Evolutionary conservation across 1,284 basidiomycete species (phyloP).

Genomic region (Ceratobasidium sp.): DNA sequence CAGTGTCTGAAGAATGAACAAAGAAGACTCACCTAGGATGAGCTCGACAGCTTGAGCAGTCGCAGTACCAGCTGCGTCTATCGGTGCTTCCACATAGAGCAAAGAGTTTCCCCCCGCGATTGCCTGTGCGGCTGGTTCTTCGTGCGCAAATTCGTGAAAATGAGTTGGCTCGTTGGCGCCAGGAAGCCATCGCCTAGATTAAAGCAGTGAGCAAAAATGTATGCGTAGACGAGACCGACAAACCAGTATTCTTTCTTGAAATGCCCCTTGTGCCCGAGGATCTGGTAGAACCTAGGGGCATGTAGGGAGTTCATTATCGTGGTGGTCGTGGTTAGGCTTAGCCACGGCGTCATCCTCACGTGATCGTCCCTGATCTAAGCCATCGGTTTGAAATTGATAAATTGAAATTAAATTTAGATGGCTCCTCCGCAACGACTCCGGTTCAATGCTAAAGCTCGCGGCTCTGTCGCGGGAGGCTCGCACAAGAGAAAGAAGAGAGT

Average conservation of each 20-base stretch:
- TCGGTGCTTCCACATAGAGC: not conserved
- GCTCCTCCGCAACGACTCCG: constrained; percentile 51
- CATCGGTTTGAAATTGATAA: not conserved
- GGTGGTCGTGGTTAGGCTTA: constrained; percentile 9
- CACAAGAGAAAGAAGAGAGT: constrained; percentile 66
- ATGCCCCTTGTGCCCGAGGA: constrained; percentile 25
- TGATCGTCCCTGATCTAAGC: not conserved
- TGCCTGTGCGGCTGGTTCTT: constrained; percentile 12
- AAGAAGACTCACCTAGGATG: constrained; percentile 13
- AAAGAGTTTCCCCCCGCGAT: constrained; percentile 21
- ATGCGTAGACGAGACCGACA: not conserved
- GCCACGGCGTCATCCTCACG: constrained; percentile 4
- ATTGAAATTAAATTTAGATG: constrained; percentile 40
- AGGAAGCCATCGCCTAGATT: constrained; percentile 4
- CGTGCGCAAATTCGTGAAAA: constrained; percentile 29
- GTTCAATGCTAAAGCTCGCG: constrained; percentile 72
- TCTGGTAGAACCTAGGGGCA: constrained; percentile 23
- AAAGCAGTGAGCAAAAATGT: no score
- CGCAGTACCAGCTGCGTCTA: constrained; percentile 3
- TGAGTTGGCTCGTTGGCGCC: not conserved
- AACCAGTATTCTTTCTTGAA: constrained; percentile 15
- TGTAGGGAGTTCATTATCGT: no score
- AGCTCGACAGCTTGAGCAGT: constrained; percentile 21
- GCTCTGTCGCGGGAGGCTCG: constrained; percentile 64
- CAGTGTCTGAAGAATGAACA: not conserved